Base-by-base conservation (phyloP, 306 rosid genomes). In the Begonia peltatifolia region DNA sequence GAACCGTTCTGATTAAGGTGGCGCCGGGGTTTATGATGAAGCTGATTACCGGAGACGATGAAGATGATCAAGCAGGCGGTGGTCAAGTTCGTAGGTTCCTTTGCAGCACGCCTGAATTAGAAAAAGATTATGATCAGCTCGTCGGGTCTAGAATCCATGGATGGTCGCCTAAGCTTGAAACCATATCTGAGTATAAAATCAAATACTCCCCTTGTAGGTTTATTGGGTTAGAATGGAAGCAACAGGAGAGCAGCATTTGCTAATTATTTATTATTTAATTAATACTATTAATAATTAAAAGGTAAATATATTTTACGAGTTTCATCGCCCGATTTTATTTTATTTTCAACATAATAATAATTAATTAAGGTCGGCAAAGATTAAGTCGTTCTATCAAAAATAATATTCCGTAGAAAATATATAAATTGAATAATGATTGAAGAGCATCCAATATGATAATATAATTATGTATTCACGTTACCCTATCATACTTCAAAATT, bases 121-220 rank as follows among this genome's bases (percentile, higher is more conserved):
- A 90, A 59, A 80, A 83, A 63, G 95, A 83, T 30, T 90, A 85
- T 52, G 84, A 83, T n/a, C 84, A 80, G 56, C 89, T 90, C 30
- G 97, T 90, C 23, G 86, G 61, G 56, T 71, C 85, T 5, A 30
- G 9, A 73, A 82, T 71, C 11, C 94, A 78, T 35, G 53, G 72
- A 1, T 90, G 97, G 97, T 90, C 94, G 9, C 97, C 97, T 6
- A 83, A 80, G 70, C 93, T 90, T 69, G 95, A 85, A 57, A 83
- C 92, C 25, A 90, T 90, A 46, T 76, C 94, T 0, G 95, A 90
- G 62, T 63, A 80, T 51, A 90, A 69, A 69, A 54, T 79, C 69
- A 83, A 85, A 78, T 71, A 74, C 30, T 90, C 95, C 7, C 95
- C 95, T 3, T 78, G 87, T 55, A 78, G 79, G 41, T 76, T 78